phyloP scores from a whole-genome alignment of 768 basidiomycete species.

The Kondoa subrosea region DNA sequence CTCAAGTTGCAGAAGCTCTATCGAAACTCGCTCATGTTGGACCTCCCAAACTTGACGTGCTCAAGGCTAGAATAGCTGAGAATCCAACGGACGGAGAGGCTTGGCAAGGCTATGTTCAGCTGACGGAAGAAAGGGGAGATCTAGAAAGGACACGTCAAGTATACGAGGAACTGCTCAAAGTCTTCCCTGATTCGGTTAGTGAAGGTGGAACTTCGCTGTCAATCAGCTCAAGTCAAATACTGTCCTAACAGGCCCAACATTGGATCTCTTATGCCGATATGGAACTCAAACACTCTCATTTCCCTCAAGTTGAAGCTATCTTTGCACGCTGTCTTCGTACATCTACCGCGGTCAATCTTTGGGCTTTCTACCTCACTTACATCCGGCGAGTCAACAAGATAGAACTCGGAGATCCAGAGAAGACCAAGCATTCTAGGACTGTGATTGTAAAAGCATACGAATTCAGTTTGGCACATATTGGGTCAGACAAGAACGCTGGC shows the following conservation, averaged over 20 bases:
- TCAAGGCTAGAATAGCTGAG: constrained; percentile 32
- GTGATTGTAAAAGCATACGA: constrained; percentile 77
- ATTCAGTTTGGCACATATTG: constrained; percentile 73
- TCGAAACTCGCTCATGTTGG: background rate
- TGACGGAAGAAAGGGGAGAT: constrained; percentile 60
- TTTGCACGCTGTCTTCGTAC: constrained; percentile 72
- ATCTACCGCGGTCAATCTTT: constrained; percentile 74
- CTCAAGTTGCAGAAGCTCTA: background rate
- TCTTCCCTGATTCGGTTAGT: constrained; percentile 84
- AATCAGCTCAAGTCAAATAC: constrained; percentile 9
- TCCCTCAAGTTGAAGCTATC: constrained; percentile 63
- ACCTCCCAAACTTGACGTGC: constrained; percentile 22
- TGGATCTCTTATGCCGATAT: constrained; percentile 30
- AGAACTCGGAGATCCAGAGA: constrained; percentile 29
- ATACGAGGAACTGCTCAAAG: constrained; percentile 64
- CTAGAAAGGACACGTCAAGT: constrained; percentile 61
- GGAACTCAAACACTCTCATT: constrained; percentile 39
- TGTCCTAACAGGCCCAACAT: constrained; percentile 24
- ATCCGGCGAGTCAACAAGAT: constrained; percentile 51
- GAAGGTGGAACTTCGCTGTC: background rate
- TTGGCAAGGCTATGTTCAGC: constrained; percentile 59
- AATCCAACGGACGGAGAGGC: constrained; percentile 58
- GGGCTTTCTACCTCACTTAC: constrained; percentile 85
- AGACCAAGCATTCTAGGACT: constrained; percentile 44
- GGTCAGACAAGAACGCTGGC: constrained; percentile 78